Percentiles rank a stretch among this genome's conserved stretches.
Conservation (phyloP, 305 asterid species). For the Fraxinus angustifolia region DNA sequence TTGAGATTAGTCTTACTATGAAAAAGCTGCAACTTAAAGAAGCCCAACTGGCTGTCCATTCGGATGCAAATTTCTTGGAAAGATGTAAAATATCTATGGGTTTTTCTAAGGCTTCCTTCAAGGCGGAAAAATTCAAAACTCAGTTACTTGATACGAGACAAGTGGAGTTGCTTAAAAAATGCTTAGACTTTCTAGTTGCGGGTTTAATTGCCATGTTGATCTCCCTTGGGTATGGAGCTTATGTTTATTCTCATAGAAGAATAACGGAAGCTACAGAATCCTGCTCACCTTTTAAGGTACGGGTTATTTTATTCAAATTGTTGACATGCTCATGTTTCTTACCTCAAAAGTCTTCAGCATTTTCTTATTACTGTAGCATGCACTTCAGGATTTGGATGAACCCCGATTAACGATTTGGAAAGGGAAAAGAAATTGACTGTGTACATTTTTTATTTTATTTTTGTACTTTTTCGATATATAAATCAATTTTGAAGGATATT, state of each 20-base stretch:
- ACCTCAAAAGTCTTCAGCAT: not conserved
- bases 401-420: not conserved
- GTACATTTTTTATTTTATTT: not conserved
- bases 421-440: not conserved
- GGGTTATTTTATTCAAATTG: conserved; percentile 13
- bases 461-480: not conserved
- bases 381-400: not conserved
- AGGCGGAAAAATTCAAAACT: conserved; percentile 69
- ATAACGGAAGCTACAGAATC: conserved; percentile 72
- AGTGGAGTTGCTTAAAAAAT: conserved; percentile 63
- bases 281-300: conserved; percentile 60
- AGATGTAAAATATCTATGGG: conserved; percentile 78
- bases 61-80: conserved; percentile 61
- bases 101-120: conserved; percentile 68
- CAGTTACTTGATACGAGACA: conserved; percentile 65
- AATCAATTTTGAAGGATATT: not conserved
- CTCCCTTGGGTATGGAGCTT: conserved; percentile 68
- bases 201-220: conserved; percentile 69
- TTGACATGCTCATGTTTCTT: not conserved
- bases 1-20: conserved; percentile 67
- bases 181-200: conserved; percentile 76
- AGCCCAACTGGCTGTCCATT: conserved; percentile 50
- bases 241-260: conserved; percentile 64
- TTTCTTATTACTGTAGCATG: not conserved
- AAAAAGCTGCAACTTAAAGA: conserved; percentile 70